Evolutionary conservation across 2,329 filamentous ascomycete species (phyloP).

Genomic region (Penicillium paneum): DNA sequence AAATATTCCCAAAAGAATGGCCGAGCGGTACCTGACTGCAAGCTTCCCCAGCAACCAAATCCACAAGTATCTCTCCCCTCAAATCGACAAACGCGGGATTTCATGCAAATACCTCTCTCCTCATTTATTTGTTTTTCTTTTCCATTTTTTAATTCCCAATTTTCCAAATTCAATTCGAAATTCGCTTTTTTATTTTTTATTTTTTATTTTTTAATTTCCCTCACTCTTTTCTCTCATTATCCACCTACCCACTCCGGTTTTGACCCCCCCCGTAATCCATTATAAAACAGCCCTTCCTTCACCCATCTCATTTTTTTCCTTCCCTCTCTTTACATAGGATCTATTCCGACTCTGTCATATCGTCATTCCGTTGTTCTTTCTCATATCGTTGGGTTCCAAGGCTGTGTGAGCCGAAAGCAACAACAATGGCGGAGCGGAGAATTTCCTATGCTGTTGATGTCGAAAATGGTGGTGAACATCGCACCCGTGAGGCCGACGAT

Average conservation of each 20-base stretch:
- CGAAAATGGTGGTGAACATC: constrained; percentile 42
- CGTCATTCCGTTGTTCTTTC: constrained; percentile 35
- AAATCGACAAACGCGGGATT: constrained; percentile 17
- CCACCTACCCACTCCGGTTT: constrained; percentile 25
- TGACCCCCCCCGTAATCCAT: constrained; percentile 23
- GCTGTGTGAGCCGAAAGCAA: constrained; percentile 40
- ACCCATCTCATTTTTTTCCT: constrained; percentile 19
- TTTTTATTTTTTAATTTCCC: constrained; percentile 6
- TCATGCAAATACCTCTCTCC: constrained; percentile 9
- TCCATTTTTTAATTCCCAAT: constrained; percentile 4
- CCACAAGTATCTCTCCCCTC: constrained; percentile 11
- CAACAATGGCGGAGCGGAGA: constrained; percentile 46
- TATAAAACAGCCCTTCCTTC: constrained; percentile 38
- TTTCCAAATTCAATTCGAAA: constrained; percentile 4
- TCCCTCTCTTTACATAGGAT: constrained; percentile 31
- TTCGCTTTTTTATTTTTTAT: constrained; percentile 2
- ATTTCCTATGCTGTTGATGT: constrained; percentile 46
- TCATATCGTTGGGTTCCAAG: constrained; percentile 38
- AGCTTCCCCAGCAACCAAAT: constrained; percentile 19
- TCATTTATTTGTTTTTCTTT: constrained; percentile 6
- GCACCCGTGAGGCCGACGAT: constrained; percentile 28
- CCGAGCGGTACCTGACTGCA: constrained; percentile 2
- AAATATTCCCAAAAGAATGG: constrained; percentile 1
- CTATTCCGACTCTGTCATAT: constrained; percentile 40
- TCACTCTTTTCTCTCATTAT: constrained; percentile 18